These are phyloP conservation scores for Rhizopogon vesiculosus DNA, from an alignment of 768 basidiomycete species.

Conservation along the genomic window DNA sequence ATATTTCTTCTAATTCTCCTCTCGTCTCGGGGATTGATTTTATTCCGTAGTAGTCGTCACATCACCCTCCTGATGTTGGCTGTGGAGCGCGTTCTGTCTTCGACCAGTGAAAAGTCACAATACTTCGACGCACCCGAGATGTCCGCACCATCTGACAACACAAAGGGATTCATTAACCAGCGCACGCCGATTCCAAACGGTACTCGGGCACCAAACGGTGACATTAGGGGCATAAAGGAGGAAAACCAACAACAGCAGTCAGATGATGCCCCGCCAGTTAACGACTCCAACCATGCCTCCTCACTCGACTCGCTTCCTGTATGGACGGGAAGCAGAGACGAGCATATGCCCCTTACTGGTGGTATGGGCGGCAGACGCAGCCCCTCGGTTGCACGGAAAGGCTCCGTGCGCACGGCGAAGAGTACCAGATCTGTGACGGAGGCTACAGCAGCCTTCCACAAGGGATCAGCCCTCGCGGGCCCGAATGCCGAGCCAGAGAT, in stretches of 20 bases:
- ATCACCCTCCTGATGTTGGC: no score
- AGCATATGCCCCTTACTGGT: background rate
- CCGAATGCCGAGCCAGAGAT: slow-evolving; percentile 38
- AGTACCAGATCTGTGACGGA: slow-evolving; percentile 9
- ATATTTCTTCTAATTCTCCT: no score
- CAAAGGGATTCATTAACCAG: background rate
- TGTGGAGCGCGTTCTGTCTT: background rate
- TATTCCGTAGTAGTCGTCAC: background rate
- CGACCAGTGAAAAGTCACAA: slow-evolving; percentile 28
- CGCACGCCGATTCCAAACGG: background rate
- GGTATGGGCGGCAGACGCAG: background rate
- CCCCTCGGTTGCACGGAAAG: slow-evolving; percentile 9
- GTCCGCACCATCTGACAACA: background rate
- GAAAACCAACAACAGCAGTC: background rate
- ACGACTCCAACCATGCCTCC: background rate
- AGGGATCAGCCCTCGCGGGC: slow-evolving; percentile 51
- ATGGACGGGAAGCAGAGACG: slow-evolving; percentile 6
- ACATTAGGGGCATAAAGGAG: background rate
- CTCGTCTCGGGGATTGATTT: background rate
- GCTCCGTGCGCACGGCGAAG: slow-evolving; percentile 18
- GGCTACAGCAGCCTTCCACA: slow-evolving; percentile 36
- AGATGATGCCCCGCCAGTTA: no score
- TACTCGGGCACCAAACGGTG: background rate
- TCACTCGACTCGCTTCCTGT: slow-evolving; percentile 22
- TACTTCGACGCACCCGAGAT: slow-evolving; percentile 45